Evolutionary conservation across 495 filamentous ascomycete genomes (phyloP).

Genomic region (Penicillium tannophilum): DNA sequence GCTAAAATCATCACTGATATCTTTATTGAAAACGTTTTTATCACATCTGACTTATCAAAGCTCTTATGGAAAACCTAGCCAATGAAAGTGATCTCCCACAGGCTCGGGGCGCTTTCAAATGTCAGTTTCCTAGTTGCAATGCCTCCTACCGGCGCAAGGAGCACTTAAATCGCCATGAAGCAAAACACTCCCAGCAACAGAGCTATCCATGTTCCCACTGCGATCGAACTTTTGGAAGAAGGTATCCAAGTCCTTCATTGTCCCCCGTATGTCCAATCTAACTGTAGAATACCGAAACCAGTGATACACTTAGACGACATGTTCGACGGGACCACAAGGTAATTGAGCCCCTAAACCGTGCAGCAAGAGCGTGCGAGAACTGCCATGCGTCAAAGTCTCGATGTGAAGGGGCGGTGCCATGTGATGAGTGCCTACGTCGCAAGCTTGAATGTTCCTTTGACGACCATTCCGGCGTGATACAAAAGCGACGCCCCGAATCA

Average conservation of each 20-base stretch:
- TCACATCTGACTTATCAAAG: neutral
- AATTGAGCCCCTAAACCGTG: constrained; percentile 18
- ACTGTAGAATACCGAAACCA: constrained; percentile 3
- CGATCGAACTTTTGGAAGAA: neutral
- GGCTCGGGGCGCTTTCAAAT: neutral
- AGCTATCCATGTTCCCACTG: neutral
- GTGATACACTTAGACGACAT: constrained; percentile 37
- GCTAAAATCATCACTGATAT: neutral
- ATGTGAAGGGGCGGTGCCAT: constrained; percentile 32
- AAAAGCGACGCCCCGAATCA: neutral
- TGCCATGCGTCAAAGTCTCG: constrained; percentile 30
- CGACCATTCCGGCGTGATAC: neutral
- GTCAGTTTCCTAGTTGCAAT: constrained; percentile 1
- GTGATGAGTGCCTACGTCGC: constrained; percentile 28
- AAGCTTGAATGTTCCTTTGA: constrained; percentile 19
- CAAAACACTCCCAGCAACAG: neutral
- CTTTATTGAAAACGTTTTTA: neutral
- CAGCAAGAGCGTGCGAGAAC: constrained; percentile 20
- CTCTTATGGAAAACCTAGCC: neutral
- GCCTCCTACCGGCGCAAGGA: constrained; percentile 4
- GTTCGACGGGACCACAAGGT: constrained; percentile 19
- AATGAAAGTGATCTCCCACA: neutral
- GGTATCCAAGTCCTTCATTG: neutral
- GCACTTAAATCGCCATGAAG: constrained; percentile 3
- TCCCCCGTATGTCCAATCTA: neutral